Evolutionary conservation across 2,329 filamentous ascomycete species (phyloP), one percentile per base, ranked within the genome.

Genomic region (Trichoderma polysporum): DNA sequence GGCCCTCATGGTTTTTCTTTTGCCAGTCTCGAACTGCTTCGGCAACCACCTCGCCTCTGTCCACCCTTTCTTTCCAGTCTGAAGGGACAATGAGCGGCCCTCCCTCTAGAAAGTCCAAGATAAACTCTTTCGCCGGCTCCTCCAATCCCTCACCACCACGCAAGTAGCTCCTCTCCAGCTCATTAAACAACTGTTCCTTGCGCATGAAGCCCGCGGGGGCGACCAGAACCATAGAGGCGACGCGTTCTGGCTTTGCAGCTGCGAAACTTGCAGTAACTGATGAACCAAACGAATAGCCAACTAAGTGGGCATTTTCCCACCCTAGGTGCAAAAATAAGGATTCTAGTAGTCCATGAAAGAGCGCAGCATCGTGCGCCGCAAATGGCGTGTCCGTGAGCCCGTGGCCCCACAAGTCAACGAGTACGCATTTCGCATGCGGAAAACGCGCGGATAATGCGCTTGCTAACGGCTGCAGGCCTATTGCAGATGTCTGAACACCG

Each of bases 401-500:
- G 15, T 63, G 60, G n/a, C 60, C 60, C 60, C 60, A 63, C 5
- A 53, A 29, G 49, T 63, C 60, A 33, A 63, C 35, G n/a, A 63
- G 60, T 15, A 63, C 49, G n/a, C 47, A 53, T 45, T 54, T 52
- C 9, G 60, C 49, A 53, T n/a, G 15, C 12, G 60, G 60, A 54
- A 63, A 63, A 39, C 35, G 49, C n/a, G 35, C 6, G 5, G 35
- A 45, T 19, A 63, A 35, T 17, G 60, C 27, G 25, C 27, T 41
- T 25, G 60, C 60, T 29, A 63, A 29, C 17, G 60, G 49, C 4
- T 41, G 60, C 15, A 63, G 6, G 60, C 60, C 49, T n/a, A 63
- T 41, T 53, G 60, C 60, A 1, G 33, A n/a, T 22, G 60, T 63
- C 27, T 63, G 60, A 17, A 63, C 52, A 17, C 60, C 60, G 15